Evolutionary conservation across 306 rosid genomes (phyloP).

Genomic region (Sphenostylis stenocarpa): DNA sequence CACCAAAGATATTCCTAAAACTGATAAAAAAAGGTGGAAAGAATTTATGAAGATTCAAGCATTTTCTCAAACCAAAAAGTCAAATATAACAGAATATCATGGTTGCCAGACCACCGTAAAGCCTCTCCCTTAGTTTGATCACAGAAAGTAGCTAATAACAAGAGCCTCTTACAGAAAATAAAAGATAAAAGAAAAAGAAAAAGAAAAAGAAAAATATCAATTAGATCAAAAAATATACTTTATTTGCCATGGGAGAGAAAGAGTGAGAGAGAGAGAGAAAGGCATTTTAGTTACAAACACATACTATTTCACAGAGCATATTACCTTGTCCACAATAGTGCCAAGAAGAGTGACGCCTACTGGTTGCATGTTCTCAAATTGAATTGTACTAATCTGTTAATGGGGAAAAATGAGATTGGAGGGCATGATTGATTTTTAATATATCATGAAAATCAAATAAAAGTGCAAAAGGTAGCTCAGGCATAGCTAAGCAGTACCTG

Average conservation of each 20-base stretch:
- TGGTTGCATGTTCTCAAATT: constrained; percentile 94
- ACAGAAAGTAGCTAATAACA: neutral
- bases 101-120: neutral
- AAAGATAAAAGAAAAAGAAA: neutral
- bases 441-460: constrained; percentile 11
- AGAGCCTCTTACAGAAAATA: neutral
- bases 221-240: constrained; percentile 3
- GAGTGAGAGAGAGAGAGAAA: neutral
- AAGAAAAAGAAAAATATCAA: constrained; percentile 1
- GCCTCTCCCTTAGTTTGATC: constrained; percentile 13
- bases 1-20: neutral
- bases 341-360: constrained; percentile 89
- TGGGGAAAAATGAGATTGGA: neutral
- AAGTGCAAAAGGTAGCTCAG: constrained; percentile 23
- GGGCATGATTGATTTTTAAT: constrained; percentile 18
- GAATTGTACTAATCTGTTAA: constrained; percentile 92
- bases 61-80: constrained; percentile 1
- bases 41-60: neutral
- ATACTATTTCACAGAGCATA: constrained; percentile 17
- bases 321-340: constrained; percentile 86
- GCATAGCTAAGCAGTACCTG: constrained; percentile 60
- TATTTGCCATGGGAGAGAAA: neutral
- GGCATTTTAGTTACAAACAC: constrained; percentile 11
- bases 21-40: neutral
- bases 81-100: constrained; percentile 14